Evolutionary conservation across 2,329 filamentous ascomycete genomes (phyloP).

Genomic region (Colletotrichum sp.): DNA sequence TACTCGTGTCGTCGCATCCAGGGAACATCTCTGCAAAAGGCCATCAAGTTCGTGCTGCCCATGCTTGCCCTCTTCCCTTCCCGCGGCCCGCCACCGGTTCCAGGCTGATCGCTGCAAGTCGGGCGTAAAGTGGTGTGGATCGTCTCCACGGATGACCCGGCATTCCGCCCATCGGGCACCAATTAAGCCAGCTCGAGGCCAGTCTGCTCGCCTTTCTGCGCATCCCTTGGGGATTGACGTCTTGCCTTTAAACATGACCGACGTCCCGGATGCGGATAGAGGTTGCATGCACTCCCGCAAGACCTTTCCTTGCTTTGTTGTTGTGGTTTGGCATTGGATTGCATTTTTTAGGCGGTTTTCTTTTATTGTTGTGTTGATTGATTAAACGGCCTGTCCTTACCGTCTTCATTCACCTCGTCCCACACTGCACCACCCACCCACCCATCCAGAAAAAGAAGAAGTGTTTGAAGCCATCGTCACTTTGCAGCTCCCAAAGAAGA

Average conservation of each 20-base stretch:
- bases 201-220: neutral
- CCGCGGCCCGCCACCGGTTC: neutral
- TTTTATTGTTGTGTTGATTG: neutral
- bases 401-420: neutral
- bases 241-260: conserved; percentile 13
- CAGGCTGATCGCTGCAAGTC: conserved; percentile 21
- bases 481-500: neutral
- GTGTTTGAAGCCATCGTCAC: conserved; percentile 1
- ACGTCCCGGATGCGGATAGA: neutral
- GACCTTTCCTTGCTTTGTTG: conserved; percentile 13
- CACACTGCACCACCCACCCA: neutral
- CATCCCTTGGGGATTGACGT: neutral
- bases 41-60: neutral
- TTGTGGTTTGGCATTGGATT: neutral
- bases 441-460: neutral
- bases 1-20: neutral
- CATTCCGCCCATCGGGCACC: conserved; percentile 20
- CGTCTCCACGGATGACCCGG: conserved; percentile 7
- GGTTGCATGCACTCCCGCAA: conserved; percentile 9
- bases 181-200: neutral
- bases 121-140: conserved; percentile 14
- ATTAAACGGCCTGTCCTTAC: conserved; percentile 9
- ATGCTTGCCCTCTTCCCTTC: neutral
- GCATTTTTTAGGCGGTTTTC: neutral
- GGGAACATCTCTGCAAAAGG: neutral